These are phyloP conservation scores for Blastocystis sp. DNA, from an alignment of 352 stramenopile species.

Conservation along the genomic window DNA sequence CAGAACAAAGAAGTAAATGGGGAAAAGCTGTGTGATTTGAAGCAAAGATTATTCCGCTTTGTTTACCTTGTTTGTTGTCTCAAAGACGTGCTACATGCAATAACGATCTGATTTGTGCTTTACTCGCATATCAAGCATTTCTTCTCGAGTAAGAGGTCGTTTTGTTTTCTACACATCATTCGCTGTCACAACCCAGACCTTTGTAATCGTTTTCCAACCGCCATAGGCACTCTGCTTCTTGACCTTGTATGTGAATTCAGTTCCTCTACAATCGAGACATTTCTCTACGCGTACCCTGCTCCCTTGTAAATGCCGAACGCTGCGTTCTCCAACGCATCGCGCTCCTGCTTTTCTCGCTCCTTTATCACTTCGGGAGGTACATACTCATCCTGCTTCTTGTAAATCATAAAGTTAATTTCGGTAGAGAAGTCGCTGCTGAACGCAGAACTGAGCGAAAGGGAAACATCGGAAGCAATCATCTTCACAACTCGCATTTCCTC, in stretches of 20 bases:
- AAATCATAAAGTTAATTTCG: constrained; percentile 1
- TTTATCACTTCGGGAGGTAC: constrained; percentile 3
- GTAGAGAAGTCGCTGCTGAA: constrained; percentile 28
- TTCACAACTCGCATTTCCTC: constrained; percentile 19
- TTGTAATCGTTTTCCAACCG: constrained; percentile 62
- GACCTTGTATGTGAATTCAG: constrained; percentile 52
- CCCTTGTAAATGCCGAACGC: constrained; percentile 53
- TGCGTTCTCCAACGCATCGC: constrained; percentile 4
- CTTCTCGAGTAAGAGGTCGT: constrained; percentile 22
- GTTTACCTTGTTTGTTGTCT: background rate
- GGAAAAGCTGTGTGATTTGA: background rate
- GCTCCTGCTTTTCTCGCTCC: constrained; percentile 18
- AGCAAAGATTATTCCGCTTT: constrained; percentile 57
- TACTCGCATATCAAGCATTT: constrained; percentile 55
- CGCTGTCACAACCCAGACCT: background rate
- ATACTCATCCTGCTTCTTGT: constrained; percentile 36
- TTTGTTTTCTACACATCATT: constrained; percentile 33
- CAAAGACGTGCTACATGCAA: constrained; percentile 53
- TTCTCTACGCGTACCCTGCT: background rate
- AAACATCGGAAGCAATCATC: constrained; percentile 39
- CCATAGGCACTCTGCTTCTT: constrained; percentile 57
- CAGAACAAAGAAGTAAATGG: constrained; percentile 59
- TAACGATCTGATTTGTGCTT: constrained; percentile 60
- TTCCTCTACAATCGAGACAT: background rate
- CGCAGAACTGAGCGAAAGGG: constrained; percentile 1